phyloP scores from a whole-genome alignment of 2,329 filamentous ascomycete species.

The Pleoardoris graminearum region DNA sequence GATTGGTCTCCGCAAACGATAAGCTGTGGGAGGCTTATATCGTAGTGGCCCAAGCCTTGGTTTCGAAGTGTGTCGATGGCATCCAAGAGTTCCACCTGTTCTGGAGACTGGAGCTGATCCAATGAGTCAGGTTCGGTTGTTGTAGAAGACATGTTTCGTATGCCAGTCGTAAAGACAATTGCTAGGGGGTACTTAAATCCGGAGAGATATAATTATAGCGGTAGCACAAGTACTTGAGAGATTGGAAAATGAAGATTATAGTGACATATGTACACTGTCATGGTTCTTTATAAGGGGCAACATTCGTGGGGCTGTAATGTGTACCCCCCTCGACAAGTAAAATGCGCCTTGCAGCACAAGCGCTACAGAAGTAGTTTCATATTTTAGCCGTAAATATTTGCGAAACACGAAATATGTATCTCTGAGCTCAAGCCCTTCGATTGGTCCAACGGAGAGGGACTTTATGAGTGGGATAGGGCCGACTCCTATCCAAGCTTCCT shows the following conservation, averaged over 20 bases:
- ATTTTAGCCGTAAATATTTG: neutral
- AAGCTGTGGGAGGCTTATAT: slow-evolving; percentile 40
- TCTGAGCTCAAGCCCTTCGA: neutral
- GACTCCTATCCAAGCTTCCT: neutral
- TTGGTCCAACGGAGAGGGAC: neutral
- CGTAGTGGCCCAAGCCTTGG: slow-evolving; percentile 29
- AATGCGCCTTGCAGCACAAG: neutral
- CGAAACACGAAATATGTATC: neutral
- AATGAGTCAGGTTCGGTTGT: slow-evolving; percentile 21
- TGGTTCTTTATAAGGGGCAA: neutral
- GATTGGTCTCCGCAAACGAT: slow-evolving; percentile 39
- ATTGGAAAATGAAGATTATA: neutral
- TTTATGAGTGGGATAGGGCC: neutral
- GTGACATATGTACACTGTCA: neutral
- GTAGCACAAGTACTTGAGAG: neutral
- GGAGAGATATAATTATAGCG: neutral
- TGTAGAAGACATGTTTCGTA: slow-evolving; percentile 15
- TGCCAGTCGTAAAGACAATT: neutral
- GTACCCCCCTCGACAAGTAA: neutral
- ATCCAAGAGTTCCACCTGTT: slow-evolving; percentile 53
- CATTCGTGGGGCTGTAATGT: neutral
- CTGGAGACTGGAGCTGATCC: slow-evolving; percentile 30
- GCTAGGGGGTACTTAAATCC: neutral
- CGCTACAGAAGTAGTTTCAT: neutral
- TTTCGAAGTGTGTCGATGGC: slow-evolving; percentile 55